These are phyloP conservation scores for Neophaeococcomyces aloes DNA, from an alignment of 2,329 filamentous ascomycete genomes.

Conservation along the genomic window DNA sequence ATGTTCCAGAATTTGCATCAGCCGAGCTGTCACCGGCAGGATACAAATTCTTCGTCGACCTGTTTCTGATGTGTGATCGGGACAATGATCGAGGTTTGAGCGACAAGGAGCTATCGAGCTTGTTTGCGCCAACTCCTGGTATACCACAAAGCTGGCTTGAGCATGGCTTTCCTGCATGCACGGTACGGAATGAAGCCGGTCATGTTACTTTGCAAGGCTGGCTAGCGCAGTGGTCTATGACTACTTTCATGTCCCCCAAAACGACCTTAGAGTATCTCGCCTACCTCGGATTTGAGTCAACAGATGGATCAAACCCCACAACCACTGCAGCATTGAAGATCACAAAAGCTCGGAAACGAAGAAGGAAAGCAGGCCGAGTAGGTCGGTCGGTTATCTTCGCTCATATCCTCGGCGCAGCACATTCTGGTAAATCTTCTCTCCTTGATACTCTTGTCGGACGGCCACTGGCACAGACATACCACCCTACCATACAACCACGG, in stretches of 20 bases:
- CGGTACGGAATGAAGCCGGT: conserved; percentile 87
- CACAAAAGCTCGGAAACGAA: conserved; percentile 80
- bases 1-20: conserved; percentile 83
- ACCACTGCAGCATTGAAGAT: conserved; percentile 80
- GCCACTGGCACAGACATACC: conserved; percentile 67
- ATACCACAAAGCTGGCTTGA: conserved; percentile 79
- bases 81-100: conserved; percentile 95
- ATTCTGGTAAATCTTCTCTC: conserved; percentile 82
- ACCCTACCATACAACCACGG: conserved; percentile 88
- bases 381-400: conserved; percentile 91
- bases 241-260: conserved; percentile 89
- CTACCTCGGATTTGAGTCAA: conserved; percentile 85
- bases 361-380: conserved; percentile 69
- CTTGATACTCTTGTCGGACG: conserved; percentile 85
- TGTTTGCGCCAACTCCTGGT: conserved; percentile 90
- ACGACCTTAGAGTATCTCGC: conserved; percentile 93
- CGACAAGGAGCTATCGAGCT: conserved; percentile 66
- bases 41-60: conserved; percentile 93
- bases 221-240: conserved; percentile 99
- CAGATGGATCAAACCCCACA: conserved; percentile 58
- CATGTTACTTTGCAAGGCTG: conserved; percentile 94
- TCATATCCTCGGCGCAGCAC: conserved; percentile 76
- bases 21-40: conserved; percentile 88
- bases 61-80: conserved; percentile 90
- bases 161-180: conserved; percentile 81